Evolutionary conservation across 805 yeast species (phyloP).

Genomic region (Sugiyamaella qingdaonensis): DNA sequence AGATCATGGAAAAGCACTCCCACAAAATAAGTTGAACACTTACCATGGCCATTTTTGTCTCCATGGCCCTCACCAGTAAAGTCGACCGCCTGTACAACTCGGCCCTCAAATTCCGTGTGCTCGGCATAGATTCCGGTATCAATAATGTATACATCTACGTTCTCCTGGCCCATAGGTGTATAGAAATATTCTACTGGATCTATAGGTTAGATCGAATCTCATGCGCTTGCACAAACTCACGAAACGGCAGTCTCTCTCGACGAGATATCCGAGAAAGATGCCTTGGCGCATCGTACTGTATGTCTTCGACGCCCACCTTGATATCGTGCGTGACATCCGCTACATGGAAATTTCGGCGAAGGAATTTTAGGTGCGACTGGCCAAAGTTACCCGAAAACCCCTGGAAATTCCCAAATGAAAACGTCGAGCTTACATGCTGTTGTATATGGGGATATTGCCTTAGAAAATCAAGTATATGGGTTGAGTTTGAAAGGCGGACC

Average conservation of each 20-base stretch:
- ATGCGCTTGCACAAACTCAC: slow-evolving; percentile 7
- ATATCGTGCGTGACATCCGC: slow-evolving; percentile 52
- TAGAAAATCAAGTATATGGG: slow-evolving; percentile 23
- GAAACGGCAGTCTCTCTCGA: slow-evolving; percentile 23
- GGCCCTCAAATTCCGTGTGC: slow-evolving; percentile 43
- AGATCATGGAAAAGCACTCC: background rate
- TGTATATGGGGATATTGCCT: slow-evolving; percentile 42
- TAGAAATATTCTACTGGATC: slow-evolving; percentile 36
- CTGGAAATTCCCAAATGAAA: slow-evolving; percentile 65
- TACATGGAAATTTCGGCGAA: slow-evolving; percentile 25
- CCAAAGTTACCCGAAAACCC: slow-evolving; percentile 64
- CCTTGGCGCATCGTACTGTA: slow-evolving; percentile 53
- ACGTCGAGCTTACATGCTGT: slow-evolving; percentile 45
- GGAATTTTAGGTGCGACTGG: slow-evolving; percentile 43
- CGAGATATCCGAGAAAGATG: slow-evolving; percentile 33
- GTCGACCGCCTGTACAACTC: slow-evolving; percentile 43
- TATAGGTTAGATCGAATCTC: slow-evolving; percentile 31
- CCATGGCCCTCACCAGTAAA: slow-evolving; percentile 48
- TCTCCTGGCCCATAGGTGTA: slow-evolving; percentile 42
- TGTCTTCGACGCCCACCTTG: slow-evolving; percentile 49
- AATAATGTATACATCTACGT: slow-evolving; percentile 68
- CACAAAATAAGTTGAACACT: background rate
- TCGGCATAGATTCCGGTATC: slow-evolving; percentile 64
- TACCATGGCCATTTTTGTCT: slow-evolving; percentile 80
- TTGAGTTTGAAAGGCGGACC: slow-evolving; percentile 25